Base-by-base conservation (phyloP, 2,329 filamentous ascomycete species). In the Penicillium sp. region DNA sequence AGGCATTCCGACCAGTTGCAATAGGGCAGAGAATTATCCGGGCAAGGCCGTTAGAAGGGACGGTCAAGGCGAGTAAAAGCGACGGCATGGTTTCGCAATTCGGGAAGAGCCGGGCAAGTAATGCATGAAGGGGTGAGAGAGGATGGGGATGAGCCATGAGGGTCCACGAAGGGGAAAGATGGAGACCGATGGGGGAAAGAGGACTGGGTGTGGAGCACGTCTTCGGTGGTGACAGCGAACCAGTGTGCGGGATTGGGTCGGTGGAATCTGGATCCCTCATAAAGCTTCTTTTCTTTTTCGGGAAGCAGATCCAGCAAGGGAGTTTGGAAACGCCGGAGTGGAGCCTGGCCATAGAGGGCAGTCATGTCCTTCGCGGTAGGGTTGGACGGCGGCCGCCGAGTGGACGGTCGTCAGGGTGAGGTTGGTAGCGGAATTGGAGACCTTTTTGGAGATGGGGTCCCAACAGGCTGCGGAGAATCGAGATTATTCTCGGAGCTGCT, bases 1-100 rank as follows among this genome's bases (percentile, higher is more conserved):
- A 62, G 65, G 63, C 69, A 72, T 40, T 63, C 70, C 80, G 67
- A 82, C 83, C 82, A 61, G 89, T 92, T 54, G 31, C 13, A 54
- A 43, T 18, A 54, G 35, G 41, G 41, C 51, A 54, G 71, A 86
- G 49, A 60, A 68, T 64, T 65, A 65, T 43, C 65, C 66, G 66
- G 66, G 60, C 50, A 52, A 33, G 50, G 47, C 64, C 60, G 60
- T 58, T 57, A 56, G 43, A 19, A 60, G 56, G 37, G 65, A 60
- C 55, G 60, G 54, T 59, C 60, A 47, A 59, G 43, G 59, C 59
- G 54, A 66, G 65, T 61, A 59, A 69, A 60, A 63, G 55, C 61
- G 60, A 57, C 56, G 59, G 58, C 64, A 69, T 66, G 60, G 59
- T 63, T 64, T 55, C 44, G 52, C 52, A 40, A 56, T 53, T 71